These are phyloP conservation scores for Talaromyces amestolkiae DNA, from an alignment of 2,329 filamentous ascomycete genomes.

Conservation along the genomic window DNA sequence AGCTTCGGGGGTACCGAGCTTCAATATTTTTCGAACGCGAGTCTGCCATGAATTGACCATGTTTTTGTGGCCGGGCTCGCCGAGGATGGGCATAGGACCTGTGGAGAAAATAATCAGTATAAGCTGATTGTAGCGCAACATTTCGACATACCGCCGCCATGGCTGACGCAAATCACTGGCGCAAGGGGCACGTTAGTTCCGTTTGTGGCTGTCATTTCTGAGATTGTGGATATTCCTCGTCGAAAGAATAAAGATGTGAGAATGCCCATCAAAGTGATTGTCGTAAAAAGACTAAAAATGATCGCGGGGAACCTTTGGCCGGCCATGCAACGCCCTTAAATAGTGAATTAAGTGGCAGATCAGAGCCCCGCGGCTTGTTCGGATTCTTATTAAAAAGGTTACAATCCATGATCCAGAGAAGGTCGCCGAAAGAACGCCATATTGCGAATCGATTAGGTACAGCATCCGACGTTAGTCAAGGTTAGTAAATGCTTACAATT, in stretches of 20 bases:
- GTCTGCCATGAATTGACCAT: slow-evolving; percentile 18
- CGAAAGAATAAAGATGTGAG: slow-evolving; percentile 8
- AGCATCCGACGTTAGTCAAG: not conserved
- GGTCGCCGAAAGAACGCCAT: slow-evolving; percentile 4
- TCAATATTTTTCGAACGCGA: slow-evolving; percentile 15
- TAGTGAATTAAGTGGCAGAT: not conserved
- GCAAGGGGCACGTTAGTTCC: not conserved
- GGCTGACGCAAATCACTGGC: slow-evolving; percentile 14
- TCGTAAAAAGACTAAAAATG: slow-evolving; percentile 3
- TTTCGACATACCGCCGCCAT: slow-evolving; percentile 15
- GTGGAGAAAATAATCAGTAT: not conserved
- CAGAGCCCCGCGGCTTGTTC: not conserved
- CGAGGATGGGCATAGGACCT: slow-evolving; percentile 19
- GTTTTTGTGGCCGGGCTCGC: slow-evolving; percentile 15
- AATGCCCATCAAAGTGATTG: slow-evolving; percentile 6
- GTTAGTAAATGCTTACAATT: not conserved
- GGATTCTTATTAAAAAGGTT: not conserved
- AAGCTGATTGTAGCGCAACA: not conserved
- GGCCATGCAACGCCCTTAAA: slow-evolving; percentile 13
- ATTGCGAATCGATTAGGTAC: not conserved
- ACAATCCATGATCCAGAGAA: not conserved
- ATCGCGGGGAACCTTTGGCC: slow-evolving; percentile 1
- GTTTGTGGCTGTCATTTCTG: slow-evolving; percentile 7
- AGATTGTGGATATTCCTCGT: slow-evolving; percentile 1
- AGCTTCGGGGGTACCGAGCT: slow-evolving; percentile 8